Conservation (phyloP, 768 basidiomycete species). For the Phaffia tasmanica region DNA sequence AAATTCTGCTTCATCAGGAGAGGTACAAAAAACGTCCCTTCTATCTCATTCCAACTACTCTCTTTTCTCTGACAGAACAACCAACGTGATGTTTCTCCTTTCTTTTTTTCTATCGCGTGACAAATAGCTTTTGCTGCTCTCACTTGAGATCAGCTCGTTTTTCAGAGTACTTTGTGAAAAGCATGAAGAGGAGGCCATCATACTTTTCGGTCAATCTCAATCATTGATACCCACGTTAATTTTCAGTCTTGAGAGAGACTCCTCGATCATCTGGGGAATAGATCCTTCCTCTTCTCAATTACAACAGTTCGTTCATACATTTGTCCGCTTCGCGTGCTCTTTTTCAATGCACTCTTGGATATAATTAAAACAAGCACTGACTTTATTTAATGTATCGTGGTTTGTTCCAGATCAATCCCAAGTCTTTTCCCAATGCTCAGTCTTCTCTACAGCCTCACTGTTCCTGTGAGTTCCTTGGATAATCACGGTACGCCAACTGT, state of each 20-base stretch:
- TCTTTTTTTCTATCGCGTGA: not conserved
- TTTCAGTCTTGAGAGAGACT: slow-evolving; percentile 29
- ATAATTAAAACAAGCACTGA: not conserved
- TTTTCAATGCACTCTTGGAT: not conserved
- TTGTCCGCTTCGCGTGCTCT: not conserved
- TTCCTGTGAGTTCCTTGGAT: slow-evolving; percentile 15
- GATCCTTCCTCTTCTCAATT: slow-evolving; percentile 10
- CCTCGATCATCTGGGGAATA: slow-evolving; percentile 32
- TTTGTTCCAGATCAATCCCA: slow-evolving; percentile 18
- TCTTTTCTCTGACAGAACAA: slow-evolving; percentile 4
- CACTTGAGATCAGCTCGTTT: slow-evolving; percentile 27
- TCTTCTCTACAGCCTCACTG: slow-evolving; percentile 29
- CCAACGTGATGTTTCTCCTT: not conserved
- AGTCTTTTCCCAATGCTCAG: slow-evolving; percentile 27
- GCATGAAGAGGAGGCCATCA: slow-evolving; percentile 31
- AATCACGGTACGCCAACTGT: slow-evolving; percentile 9
- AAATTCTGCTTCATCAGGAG: not conserved
- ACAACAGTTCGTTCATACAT: slow-evolving; percentile 25
- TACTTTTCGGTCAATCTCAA: slow-evolving; percentile 30
- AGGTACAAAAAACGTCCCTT: not conserved
- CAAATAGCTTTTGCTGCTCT: slow-evolving; percentile 8
- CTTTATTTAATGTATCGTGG: slow-evolving; percentile 11
- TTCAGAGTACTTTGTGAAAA: slow-evolving; percentile 30
- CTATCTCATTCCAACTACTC: slow-evolving; percentile 1
- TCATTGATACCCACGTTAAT: slow-evolving; percentile 31